Evolutionary conservation across 2,329 filamentous ascomycete species (phyloP), one percentile per base, ranked within the genome.

Genomic region (Eutypa lata): DNA sequence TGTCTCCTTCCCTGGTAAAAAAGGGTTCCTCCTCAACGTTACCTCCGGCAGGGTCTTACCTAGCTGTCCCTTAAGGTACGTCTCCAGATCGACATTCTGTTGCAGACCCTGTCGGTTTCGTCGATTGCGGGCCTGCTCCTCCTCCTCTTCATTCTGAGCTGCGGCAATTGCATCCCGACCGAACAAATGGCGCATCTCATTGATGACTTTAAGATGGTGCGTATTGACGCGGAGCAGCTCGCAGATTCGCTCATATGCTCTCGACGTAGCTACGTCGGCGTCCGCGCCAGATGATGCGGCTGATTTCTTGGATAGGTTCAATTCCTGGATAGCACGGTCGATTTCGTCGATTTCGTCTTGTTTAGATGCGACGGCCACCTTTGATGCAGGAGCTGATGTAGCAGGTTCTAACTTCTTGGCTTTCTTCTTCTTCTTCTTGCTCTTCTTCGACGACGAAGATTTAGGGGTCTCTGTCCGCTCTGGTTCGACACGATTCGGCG

Each of bases 1-100:
- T 48, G 89, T 84, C 58, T 94, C 90, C 64, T 91, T 92, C 47
- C 90, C 90, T 61, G 91, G 88, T 54, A 96, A 84, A 65, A 96
- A 93, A 13, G 90, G 80, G 65, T 96, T 97, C 35, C 88, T 82
- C 44, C 89, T 82, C 28, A 90, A 76, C 19, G 88, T 86, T 31
- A 91, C 77, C 49, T 90, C 86, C 1, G 86, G 83, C 49, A 94
- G 77, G 60, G 82, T 86, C 60, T 83, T 81, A 1, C 80, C 79
- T 22, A 83, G 79, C 16, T 80, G 81, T 5, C 79, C 75, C 51
- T 74, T 76, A 22, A 83, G 70, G 54, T 73, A 82, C 0, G 76
- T 79, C 64, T 84, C 79, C 46, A 84, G 71, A 53, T 87, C 85
- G 8, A 83, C 75, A 46, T 82, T 75, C 53, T 78, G 76, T 40